Conservation (phyloP, 257 asterid genomes). For the Coffea canephora region DNA sequence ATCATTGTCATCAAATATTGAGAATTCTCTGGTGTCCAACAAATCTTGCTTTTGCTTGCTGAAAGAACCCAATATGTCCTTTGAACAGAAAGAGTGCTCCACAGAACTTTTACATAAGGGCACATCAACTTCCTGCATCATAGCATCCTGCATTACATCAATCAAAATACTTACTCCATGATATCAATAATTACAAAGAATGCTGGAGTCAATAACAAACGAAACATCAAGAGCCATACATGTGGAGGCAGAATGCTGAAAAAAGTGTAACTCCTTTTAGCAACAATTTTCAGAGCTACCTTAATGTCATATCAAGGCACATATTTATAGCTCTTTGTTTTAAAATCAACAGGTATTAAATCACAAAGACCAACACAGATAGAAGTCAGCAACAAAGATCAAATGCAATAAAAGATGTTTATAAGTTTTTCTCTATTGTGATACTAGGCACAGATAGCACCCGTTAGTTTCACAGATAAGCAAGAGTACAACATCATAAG, state of each 20-base stretch:
- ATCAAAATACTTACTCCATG: slow-evolving; percentile 6
- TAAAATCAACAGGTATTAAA: not conserved
- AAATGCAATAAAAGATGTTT: not conserved
- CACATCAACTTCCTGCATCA: slow-evolving; percentile 43
- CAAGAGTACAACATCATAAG: not conserved
- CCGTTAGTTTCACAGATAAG: not conserved
- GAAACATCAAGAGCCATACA: not conserved
- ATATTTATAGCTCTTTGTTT: not conserved
- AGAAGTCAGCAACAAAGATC: not conserved
- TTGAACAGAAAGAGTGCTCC: slow-evolving; percentile 42
- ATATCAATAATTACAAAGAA: not conserved
- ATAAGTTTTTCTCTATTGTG: not conserved
- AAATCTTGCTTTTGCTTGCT: slow-evolving; percentile 29
- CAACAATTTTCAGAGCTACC: not conserved
- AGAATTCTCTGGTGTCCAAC: slow-evolving; percentile 29
- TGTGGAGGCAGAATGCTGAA: not conserved
- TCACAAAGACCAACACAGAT: not conserved
- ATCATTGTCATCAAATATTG: slow-evolving; percentile 26
- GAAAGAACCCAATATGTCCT: slow-evolving; percentile 24
- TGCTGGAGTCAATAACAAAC: not conserved
- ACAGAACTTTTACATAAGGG: slow-evolving; percentile 29
- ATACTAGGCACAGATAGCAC: not conserved
- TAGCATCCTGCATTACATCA: slow-evolving; percentile 33
- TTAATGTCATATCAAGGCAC: not conserved
- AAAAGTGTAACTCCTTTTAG: not conserved